Percentiles rank a stretch among this genome's conserved stretches.
Conservation (phyloP, 805 yeast genomes). For the Schwanniomyces pseudopolymorphus region DNA sequence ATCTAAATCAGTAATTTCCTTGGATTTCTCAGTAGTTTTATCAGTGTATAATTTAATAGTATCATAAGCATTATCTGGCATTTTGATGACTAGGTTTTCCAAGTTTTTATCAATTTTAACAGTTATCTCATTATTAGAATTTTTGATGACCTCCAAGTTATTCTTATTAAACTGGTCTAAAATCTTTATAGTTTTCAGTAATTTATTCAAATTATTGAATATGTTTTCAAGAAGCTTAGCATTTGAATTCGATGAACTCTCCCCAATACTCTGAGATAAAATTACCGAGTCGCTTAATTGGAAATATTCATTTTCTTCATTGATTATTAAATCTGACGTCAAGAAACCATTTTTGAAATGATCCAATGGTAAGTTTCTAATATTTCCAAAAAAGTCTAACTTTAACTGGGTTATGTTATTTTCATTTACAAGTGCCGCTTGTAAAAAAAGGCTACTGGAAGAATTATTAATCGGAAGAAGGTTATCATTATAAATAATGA, state of each 20-base stretch:
- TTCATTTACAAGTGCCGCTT: constrained; percentile 22
- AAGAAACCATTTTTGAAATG: constrained; percentile 16
- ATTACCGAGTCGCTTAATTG: constrained; percentile 28
- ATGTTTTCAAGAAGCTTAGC: constrained; percentile 20
- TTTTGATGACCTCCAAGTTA: constrained; percentile 24
- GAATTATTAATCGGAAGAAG: constrained; percentile 35
- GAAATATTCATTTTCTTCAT: constrained; percentile 21
- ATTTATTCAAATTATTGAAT: constrained; percentile 28
- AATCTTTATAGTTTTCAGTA: constrained; percentile 31
- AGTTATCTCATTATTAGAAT: constrained; percentile 25
- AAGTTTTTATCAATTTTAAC: constrained; percentile 27
- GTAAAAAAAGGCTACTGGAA: constrained; percentile 31
- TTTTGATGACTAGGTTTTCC: constrained; percentile 14
- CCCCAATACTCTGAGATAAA: constrained; percentile 23
- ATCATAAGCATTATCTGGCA: constrained; percentile 15
- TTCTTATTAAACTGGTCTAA: constrained; percentile 31
- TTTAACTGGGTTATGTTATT: constrained; percentile 22
- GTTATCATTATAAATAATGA: constrained; percentile 22
- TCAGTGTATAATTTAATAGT: constrained; percentile 14
- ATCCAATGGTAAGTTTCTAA: constrained; percentile 23
- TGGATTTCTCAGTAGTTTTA: constrained; percentile 2
- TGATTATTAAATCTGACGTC: constrained; percentile 19
- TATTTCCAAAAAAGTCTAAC: constrained; percentile 24
- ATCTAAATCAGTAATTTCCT: constrained; percentile 9
- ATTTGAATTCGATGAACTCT: constrained; percentile 9